phyloP scores from a whole-genome alignment of 2,329 filamentous ascomycete species.

The Stagonosporopsis vannaccii region DNA sequence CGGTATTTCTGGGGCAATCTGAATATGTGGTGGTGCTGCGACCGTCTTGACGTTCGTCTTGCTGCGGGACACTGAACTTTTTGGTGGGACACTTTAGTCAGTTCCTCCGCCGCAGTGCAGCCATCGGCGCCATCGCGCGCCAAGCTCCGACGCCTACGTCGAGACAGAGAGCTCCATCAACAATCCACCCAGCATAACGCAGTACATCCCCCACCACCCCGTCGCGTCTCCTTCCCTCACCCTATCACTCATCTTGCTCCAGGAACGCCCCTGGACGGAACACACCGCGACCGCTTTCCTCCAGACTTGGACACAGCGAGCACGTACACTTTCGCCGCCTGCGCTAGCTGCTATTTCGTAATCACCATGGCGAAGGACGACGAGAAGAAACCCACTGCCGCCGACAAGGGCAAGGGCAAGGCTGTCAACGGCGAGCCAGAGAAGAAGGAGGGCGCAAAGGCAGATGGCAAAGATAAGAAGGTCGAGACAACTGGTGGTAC shows the following conservation, averaged over 20 bases:
- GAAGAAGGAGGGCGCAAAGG: slow-evolving; percentile 65
- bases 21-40: slow-evolving; percentile 14
- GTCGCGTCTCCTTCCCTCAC: slow-evolving; percentile 11
- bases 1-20: slow-evolving; percentile 10
- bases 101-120: slow-evolving; percentile 27
- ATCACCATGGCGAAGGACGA: slow-evolving; percentile 88
- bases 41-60: not conserved
- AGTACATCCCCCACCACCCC: slow-evolving; percentile 23
- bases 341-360: slow-evolving; percentile 43
- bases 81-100: slow-evolving; percentile 29
- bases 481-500: slow-evolving; percentile 65
- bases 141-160: slow-evolving; percentile 20
- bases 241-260: slow-evolving; percentile 7
- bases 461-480: slow-evolving; percentile 80
- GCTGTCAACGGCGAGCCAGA: slow-evolving; percentile 72
- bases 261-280: not conserved
- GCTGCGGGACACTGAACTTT: slow-evolving; percentile 14
- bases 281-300: slow-evolving; percentile 22
- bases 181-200: slow-evolving; percentile 29
- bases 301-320: slow-evolving; percentile 11
- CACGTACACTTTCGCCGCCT: slow-evolving; percentile 43
- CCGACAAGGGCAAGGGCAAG: slow-evolving; percentile 97
- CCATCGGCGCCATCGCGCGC: slow-evolving; percentile 9
- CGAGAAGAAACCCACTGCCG: slow-evolving; percentile 80
- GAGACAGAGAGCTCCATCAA: slow-evolving; percentile 41